Conservation (phyloP, 2,329 filamentous ascomycete genomes). For the Penicillium hordei region DNA sequence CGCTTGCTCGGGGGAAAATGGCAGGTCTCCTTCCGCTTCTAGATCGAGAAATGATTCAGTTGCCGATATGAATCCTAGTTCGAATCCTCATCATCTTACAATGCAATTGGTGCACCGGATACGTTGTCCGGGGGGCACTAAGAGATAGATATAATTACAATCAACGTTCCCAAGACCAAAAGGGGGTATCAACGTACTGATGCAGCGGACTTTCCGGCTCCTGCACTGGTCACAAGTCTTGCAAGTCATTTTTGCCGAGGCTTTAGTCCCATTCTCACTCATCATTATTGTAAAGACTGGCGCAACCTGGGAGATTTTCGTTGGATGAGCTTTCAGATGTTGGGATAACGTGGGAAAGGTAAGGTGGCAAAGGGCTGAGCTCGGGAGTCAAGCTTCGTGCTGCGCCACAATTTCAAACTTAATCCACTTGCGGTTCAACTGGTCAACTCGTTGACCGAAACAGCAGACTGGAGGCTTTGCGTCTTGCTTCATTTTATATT, state of each 20-base stretch:
- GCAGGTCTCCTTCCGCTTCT: not conserved
- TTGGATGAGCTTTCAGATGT: no score
- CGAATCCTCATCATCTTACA: not conserved
- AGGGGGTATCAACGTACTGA: slow-evolving; percentile 27
- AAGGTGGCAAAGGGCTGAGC: no score
- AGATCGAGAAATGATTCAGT: not conserved
- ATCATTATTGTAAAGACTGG: no score
- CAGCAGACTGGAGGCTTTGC: no score
- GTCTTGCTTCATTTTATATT: no score
- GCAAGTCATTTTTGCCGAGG: slow-evolving; percentile 9
- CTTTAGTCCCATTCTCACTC: no score
- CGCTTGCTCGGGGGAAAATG: slow-evolving; percentile 1
- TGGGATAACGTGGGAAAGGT: no score
- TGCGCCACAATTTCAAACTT: no score
- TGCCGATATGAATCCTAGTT: not conserved
- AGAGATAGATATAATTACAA: not conserved
- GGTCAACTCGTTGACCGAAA: no score
- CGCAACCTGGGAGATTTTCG: no score
- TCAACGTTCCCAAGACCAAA: not conserved
- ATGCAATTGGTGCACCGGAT: not conserved
- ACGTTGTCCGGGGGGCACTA: not conserved
- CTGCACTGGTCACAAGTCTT: slow-evolving; percentile 43
- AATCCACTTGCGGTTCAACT: no score
- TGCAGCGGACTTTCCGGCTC: slow-evolving; percentile 44
- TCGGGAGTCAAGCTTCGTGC: no score